Evolutionary conservation across 2,329 filamentous ascomycete species (phyloP), one percentile per base, ranked within the genome.

Genomic region (Penicillium sclerotiorum): DNA sequence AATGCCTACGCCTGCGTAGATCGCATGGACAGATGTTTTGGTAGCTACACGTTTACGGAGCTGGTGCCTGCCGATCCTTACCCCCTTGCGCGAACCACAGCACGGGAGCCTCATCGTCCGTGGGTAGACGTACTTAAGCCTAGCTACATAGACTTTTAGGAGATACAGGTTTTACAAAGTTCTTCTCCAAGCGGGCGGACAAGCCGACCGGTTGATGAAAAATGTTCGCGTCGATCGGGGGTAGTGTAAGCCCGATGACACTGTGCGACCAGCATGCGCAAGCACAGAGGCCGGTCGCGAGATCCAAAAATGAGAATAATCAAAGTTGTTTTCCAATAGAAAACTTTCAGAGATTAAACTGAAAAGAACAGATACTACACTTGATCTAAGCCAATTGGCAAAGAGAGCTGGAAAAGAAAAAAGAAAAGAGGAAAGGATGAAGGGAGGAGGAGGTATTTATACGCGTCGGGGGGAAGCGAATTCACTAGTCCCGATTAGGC

Each of bases 301-400:
- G 62, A 52, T 72, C 60, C 79, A 89, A 89, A 87, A 88, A 92
- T 90, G 81, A 80, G 86, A 84, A 83, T 89, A 91, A 92, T 89
- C 86, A 84, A 78, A 79, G 81, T 82, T 83, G 79, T 79, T 78
- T 78, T 79, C 84, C 80, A n/a, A 77, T 88, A 82, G 84, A 80
- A 78, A 79, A 80, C 81, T 90, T 89, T 87, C 87, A 92, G 88
- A 88, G 86, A 90, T 91, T 91, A 92, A 91, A 90, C 88, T 92
- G 86, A 90, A 88, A 90, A 91, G 88, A 92, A 91, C 89, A 93
- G 91, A 94, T 90, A 90, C 87, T 90, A 90, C 86, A 90, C 86
- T 89, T 90, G 87, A 90, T 90, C 87, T 90, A 88, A 89, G 84
- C 84, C 74, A 74, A 79, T 80, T 77, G 75, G 77, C 73, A 75